Evolutionary conservation across 768 basidiomycete species (phyloP).

Genomic region (Leccinum longicurvipes): DNA sequence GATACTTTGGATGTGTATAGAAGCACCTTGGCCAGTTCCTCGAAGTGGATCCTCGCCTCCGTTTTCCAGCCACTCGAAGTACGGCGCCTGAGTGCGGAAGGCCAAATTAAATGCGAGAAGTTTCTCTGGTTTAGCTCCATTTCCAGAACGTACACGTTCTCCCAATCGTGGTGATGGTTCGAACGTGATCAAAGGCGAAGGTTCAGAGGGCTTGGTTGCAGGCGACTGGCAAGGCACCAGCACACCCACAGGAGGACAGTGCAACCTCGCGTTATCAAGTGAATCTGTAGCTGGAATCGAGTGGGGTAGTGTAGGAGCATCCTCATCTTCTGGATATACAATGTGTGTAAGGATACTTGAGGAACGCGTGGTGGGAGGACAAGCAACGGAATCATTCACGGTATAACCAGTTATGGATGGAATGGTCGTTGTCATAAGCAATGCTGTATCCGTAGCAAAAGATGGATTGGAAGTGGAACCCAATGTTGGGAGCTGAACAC

Average conservation of each 20-base stretch:
- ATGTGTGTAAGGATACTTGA: conserved; percentile 24
- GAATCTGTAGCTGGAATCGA: neutral
- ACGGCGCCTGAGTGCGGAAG: conserved; percentile 51
- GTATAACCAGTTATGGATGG: neutral
- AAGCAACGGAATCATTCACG: neutral
- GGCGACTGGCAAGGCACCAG: neutral
- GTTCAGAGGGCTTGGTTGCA: neutral
- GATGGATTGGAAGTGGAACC: conserved; percentile 13
- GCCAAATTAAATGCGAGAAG: conserved; percentile 68
- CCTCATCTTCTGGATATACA: conserved; percentile 11
- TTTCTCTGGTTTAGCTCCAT: conserved; percentile 8
- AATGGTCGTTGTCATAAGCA: neutral
- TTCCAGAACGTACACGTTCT: neutral
- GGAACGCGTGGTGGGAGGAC: conserved; percentile 13
- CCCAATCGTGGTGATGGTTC: neutral
- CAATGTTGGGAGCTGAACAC: conserved; percentile 22
- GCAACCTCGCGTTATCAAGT: neutral
- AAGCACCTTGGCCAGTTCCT: conserved; percentile 22
- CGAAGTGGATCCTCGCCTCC: conserved; percentile 35
- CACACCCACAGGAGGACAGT: neutral
- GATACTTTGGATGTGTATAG: neutral
- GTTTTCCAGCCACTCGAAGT: conserved; percentile 75
- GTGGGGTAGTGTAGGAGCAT: neutral
- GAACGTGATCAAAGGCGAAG: neutral
- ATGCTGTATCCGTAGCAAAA: neutral